Evolutionary conservation across 352 stramenopile species (phyloP).

Genomic region (Phytopythium vexans): DNA sequence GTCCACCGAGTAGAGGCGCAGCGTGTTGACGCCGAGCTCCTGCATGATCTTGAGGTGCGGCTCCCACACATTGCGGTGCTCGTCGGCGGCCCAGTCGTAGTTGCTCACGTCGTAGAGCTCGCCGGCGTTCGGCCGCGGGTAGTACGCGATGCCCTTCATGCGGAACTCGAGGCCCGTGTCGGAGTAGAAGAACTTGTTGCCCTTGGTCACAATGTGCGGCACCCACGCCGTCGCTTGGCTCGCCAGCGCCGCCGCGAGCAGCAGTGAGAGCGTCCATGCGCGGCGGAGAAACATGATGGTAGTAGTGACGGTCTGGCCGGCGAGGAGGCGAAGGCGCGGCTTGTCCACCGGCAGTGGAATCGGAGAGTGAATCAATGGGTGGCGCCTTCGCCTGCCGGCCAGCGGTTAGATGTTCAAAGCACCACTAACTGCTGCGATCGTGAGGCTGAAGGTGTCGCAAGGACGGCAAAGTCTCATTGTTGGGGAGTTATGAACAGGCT

Average conservation of each 20-base stretch:
- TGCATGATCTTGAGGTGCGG: slow-evolving; percentile 50
- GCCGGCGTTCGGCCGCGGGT: slow-evolving; percentile 58
- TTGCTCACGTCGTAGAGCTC: slow-evolving; percentile 28
- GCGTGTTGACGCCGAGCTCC: slow-evolving; percentile 57
- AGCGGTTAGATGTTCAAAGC: too few relatives aligned
- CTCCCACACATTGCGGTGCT: slow-evolving; percentile 51
- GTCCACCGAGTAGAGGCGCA: slow-evolving; percentile 67
- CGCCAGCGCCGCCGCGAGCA: background rate
- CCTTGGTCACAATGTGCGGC: slow-evolving; percentile 23
- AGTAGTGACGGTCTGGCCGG: too few relatives aligned
- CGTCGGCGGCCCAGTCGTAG: slow-evolving; percentile 45
- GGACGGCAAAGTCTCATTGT: too few relatives aligned
- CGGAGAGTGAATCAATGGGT: too few relatives aligned
- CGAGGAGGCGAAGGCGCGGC: too few relatives aligned
- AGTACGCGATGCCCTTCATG: slow-evolving; percentile 73
- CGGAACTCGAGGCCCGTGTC: slow-evolving; percentile 51
- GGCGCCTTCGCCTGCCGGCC: too few relatives aligned
- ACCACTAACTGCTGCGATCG: too few relatives aligned
- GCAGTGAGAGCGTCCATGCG: background rate
- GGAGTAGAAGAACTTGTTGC: slow-evolving; percentile 68
- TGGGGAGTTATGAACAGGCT: too few relatives aligned
- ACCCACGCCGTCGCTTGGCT: slow-evolving; percentile 6
- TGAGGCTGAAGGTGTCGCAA: too few relatives aligned
- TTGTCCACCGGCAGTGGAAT: too few relatives aligned
- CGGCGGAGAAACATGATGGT: too few relatives aligned